phyloP scores from a whole-genome alignment of 2,329 filamentous ascomycete species.

The Triangularia setosa region DNA sequence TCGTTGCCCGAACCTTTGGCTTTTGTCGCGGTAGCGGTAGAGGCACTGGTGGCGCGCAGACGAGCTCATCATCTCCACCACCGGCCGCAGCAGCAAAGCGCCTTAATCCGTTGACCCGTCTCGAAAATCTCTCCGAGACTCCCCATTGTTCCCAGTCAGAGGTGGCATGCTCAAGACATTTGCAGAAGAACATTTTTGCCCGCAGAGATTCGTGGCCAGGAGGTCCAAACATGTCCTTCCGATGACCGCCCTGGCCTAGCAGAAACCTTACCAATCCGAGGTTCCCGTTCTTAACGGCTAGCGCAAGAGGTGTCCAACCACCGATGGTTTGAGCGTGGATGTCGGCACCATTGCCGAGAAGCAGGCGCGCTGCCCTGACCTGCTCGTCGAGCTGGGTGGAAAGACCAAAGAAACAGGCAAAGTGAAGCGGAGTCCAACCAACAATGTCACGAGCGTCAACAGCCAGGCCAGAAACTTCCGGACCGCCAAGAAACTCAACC shows the following conservation, averaged over 20 bases:
- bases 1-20: neutral
- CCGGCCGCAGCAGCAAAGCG: neutral
- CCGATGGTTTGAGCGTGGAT: constrained; percentile 1
- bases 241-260: constrained; percentile 3
- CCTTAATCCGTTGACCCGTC: neutral
- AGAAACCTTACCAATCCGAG: neutral
- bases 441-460: constrained; percentile 10
- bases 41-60: neutral
- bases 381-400: neutral
- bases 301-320: constrained; percentile 13
- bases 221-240: constrained; percentile 1
- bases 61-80: neutral
- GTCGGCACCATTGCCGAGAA: constrained; percentile 13
- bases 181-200: neutral
- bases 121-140: neutral
- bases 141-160: neutral
- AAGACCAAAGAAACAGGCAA: constrained; percentile 12
- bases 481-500: constrained; percentile 8
- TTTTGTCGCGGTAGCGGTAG: neutral
- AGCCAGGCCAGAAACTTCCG: neutral
- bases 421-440: constrained; percentile 21
- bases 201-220: neutral
- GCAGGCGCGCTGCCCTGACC: neutral
- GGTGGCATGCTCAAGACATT: neutral
- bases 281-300: constrained; percentile 11